Base-by-base conservation (phyloP, 1,284 basidiomycete species). In the Ustilago lituana region DNA sequence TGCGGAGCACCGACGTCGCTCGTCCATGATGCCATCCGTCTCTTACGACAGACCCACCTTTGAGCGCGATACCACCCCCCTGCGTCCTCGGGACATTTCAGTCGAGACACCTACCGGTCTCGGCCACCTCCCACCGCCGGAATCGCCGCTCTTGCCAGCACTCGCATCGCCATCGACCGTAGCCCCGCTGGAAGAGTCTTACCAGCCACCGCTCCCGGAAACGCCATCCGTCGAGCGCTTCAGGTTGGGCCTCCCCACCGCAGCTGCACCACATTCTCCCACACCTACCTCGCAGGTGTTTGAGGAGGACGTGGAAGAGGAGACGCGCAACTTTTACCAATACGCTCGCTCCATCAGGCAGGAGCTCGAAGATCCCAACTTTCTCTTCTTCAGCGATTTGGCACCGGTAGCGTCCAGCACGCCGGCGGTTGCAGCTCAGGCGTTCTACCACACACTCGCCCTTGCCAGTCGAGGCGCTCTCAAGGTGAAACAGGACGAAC, bases 381-480 rank as follows among this genome's bases (percentile, higher is more conserved):
- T 72, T 14, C 37, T 72, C 39, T 66, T 70, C 46, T 72, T 69
- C 9, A 68, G 70, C 54, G 70, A 72, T 39, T 48, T 72, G 29
- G 65, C 47, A 3, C 64, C 69, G 0, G 60, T 74, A 0, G 56
- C 68, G 0, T 50, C 54, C 14, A 77, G 73, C 14, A 65, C 58
- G 11, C 64, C 74, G 3, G 48, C 46, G 0, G 73, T 80, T 3
- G 82, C 82, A 5, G 80, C 82, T 12, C 67, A 73, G 35, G 82
- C 78, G 4, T 69, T 83, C 44, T 82, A 81, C 44, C 79, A 82
- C 36, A 54, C 76, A 4, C 56, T 83, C 17, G 56, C 66, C 3
- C 51, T 83, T 1, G 68, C 76, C 0, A 78, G 53, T 19, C 64
- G 59, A 17, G 56, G 64, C 1, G 49, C 47, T 5, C 24, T 83